Conservation (phyloP, 331 rosid genomes). For the Spiraea crenata region DNA sequence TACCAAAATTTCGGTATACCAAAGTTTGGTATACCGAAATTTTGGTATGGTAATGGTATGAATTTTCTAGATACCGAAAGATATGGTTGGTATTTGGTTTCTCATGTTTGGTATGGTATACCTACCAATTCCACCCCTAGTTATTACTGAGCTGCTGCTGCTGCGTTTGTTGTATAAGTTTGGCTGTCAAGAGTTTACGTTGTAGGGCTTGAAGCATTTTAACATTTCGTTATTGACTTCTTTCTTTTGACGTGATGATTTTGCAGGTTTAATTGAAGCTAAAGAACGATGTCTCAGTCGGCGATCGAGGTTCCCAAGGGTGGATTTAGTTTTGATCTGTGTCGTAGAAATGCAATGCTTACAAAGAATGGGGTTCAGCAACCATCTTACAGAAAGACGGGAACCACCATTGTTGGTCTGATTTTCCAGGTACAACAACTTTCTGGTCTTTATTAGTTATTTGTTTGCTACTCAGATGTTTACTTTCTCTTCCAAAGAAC, state of each 20-base stretch:
- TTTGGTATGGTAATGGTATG: too few relatives aligned
- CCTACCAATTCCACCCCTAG: too few relatives aligned
- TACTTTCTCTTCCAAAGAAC: neutral
- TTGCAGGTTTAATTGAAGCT: conserved; percentile 10
- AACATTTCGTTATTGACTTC: neutral
- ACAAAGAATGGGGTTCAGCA: conserved; percentile 57
- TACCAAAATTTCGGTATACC: too few relatives aligned
- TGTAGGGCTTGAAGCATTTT: neutral
- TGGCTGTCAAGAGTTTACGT: neutral
- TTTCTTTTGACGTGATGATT: neutral
- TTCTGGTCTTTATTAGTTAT: neutral
- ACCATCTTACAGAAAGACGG: conserved; percentile 74
- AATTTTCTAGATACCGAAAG: too few relatives aligned
- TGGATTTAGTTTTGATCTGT: conserved; percentile 89
- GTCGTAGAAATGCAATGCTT: conserved; percentile 88
- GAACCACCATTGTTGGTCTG: conserved; percentile 92
- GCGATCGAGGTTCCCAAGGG: conserved; percentile 71
- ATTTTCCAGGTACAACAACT: conserved; percentile 54
- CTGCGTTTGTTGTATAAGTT: too few relatives aligned
- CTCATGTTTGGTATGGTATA: too few relatives aligned
- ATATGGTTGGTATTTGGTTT: too few relatives aligned
- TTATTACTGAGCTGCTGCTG: too few relatives aligned
- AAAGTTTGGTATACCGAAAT: too few relatives aligned
- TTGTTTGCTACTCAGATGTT: neutral
- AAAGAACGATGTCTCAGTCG: conserved; percentile 44